These are phyloP conservation scores for Ogataea hybrid DNA, from an alignment of 1,139 yeast genomes.

Conservation along the genomic window DNA sequence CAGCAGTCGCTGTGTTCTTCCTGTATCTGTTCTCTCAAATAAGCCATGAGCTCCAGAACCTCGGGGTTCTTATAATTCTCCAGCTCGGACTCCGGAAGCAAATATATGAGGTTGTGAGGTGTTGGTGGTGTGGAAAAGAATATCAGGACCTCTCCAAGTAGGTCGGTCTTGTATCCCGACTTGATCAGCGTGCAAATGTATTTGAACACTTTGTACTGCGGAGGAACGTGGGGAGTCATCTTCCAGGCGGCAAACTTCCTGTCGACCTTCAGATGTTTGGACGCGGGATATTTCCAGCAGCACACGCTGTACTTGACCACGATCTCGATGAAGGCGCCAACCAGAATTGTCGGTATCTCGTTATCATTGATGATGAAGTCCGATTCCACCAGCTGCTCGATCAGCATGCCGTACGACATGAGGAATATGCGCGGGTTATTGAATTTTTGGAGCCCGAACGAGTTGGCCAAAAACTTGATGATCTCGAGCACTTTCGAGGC, in stretches of 20 bases:
- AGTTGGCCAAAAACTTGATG: slow-evolving; percentile 28
- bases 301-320: slow-evolving; percentile 39
- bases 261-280: slow-evolving; percentile 16
- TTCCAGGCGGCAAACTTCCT: slow-evolving; percentile 20
- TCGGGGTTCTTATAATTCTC: slow-evolving; percentile 9
- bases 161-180: slow-evolving; percentile 20
- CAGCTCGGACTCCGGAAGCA: slow-evolving; percentile 18
- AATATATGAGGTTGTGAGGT: slow-evolving; percentile 22
- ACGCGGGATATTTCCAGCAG: slow-evolving; percentile 35
- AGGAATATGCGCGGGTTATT: slow-evolving; percentile 37
- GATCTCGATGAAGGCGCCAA: slow-evolving; percentile 33
- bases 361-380: slow-evolving; percentile 31
- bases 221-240: slow-evolving; percentile 21
- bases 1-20: slow-evolving; percentile 26
- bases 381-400: slow-evolving; percentile 38
- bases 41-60: slow-evolving; percentile 17
- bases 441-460: slow-evolving; percentile 26
- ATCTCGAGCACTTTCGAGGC: slow-evolving; percentile 25
- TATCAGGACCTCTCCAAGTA: slow-evolving; percentile 24
- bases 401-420: slow-evolving; percentile 36
- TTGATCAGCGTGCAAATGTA: slow-evolving; percentile 19
- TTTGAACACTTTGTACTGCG: slow-evolving; percentile 21
- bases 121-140: slow-evolving; percentile 26
- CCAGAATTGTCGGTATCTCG: slow-evolving; percentile 20
- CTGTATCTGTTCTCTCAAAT: slow-evolving; percentile 18